Percentiles rank a stretch among this genome's conserved stretches.
Evolutionary conservation across 805 yeast species (phyloP).

Genomic region (Metschnikowia koreensis): DNA sequence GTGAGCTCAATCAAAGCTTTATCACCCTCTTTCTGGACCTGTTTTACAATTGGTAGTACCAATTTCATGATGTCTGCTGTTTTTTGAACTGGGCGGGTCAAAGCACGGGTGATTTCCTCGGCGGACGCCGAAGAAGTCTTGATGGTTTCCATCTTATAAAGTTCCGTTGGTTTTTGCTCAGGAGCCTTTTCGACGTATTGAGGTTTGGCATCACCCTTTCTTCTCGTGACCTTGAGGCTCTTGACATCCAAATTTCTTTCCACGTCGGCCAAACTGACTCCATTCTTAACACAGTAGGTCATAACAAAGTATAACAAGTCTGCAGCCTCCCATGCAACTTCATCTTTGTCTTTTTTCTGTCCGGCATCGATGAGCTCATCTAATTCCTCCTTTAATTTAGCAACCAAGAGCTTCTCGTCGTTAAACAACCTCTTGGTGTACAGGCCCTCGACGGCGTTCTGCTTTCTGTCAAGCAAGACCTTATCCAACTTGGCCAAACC

Average conservation of each 20-base stretch:
- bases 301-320: conserved; percentile 67
- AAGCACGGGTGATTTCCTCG: conserved; percentile 51
- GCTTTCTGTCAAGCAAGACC: conserved; percentile 60
- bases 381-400: conserved; percentile 93
- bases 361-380: conserved; percentile 91
- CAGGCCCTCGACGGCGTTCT: conserved; percentile 85
- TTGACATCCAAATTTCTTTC: conserved; percentile 83
- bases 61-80: conserved; percentile 90
- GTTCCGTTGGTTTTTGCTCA: conserved; percentile 3
- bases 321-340: conserved; percentile 96
- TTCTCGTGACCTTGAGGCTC: conserved; percentile 81
- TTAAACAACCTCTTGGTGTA: conserved; percentile 85
- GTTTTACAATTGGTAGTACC: conserved; percentile 84
- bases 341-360: conserved; percentile 27
- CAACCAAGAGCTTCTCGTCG: conserved; percentile 71
- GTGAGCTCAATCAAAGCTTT: conserved; percentile 85
- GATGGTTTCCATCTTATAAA: conserved; percentile 51
- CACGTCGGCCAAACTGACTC: conserved; percentile 76
- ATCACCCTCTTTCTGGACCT: conserved; percentile 78
- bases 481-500: conserved; percentile 72
- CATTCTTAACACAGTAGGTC: conserved; percentile 59
- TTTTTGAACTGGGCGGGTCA: conserved; percentile 93
- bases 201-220: conserved; percentile 95
- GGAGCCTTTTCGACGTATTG: conserved; percentile 44
- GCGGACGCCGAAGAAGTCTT: conserved; percentile 39